phyloP scores from a whole-genome alignment of 148 eudicot genomes.

The Rhododendron kiyosumense region DNA sequence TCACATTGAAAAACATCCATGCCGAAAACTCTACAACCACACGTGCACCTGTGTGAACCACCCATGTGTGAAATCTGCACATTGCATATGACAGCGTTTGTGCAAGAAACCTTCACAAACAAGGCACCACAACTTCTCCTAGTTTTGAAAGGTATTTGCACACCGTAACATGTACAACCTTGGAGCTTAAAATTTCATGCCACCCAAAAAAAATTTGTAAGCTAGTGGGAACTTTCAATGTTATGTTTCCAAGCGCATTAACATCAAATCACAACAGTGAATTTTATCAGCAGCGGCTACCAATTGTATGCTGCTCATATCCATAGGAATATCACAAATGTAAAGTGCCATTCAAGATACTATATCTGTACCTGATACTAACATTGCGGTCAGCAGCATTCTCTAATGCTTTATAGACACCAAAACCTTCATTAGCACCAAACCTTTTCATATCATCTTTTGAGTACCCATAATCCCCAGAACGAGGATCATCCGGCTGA shows the following conservation, averaged over 20 bases:
- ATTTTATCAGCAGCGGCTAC: neutral
- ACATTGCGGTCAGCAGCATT: slow-evolving; percentile 75
- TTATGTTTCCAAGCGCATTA: neutral
- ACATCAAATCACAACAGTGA: neutral
- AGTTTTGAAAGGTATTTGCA: neutral
- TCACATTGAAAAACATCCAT: neutral
- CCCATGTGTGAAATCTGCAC: neutral
- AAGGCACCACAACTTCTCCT: neutral
- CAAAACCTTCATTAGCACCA: slow-evolving; percentile 66
- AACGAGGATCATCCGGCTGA: slow-evolving; percentile 56
- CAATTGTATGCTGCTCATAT: neutral
- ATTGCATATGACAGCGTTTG: neutral
- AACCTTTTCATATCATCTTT: slow-evolving; percentile 61
- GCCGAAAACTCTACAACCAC: neutral
- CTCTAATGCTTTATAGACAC: slow-evolving; percentile 64
- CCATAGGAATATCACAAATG: neutral
- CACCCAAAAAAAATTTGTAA: neutral
- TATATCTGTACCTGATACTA: slow-evolving; percentile 44
- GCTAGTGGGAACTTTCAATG: neutral
- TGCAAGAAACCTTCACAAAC: neutral
- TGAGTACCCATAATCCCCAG: slow-evolving; percentile 89
- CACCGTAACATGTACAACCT: neutral
- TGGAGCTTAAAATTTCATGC: neutral
- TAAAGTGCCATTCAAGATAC: neutral
- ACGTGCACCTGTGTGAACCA: neutral